These are phyloP conservation scores for Ophiosphaerella herpotricha DNA, from an alignment of 2,329 filamentous ascomycete species.

Conservation along the genomic window DNA sequence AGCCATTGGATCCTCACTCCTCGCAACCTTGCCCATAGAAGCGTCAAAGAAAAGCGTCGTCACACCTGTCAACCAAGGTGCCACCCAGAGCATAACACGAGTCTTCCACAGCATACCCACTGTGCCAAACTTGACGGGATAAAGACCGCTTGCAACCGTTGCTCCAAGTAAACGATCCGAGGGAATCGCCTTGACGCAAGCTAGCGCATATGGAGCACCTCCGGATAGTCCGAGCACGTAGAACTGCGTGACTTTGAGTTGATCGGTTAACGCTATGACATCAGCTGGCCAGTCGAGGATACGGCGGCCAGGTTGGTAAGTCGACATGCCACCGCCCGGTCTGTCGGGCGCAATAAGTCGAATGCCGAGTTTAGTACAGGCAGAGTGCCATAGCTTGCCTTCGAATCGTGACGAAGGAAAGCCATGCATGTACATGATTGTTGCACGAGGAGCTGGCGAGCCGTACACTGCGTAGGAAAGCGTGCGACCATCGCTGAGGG, in stretches of 20 bases:
- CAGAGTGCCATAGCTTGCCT: constrained; percentile 40
- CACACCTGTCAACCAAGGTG: constrained; percentile 30
- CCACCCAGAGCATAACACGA: constrained; percentile 29
- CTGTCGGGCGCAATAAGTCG: constrained; percentile 51
- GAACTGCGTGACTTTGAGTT: constrained; percentile 49
- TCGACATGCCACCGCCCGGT: constrained; percentile 51
- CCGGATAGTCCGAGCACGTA: constrained; percentile 53
- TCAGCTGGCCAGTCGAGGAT: constrained; percentile 52
- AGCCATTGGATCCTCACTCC: constrained; percentile 27
- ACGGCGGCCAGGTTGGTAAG: constrained; percentile 42
- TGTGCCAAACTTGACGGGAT: constrained; percentile 30
- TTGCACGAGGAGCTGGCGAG: constrained; percentile 44
- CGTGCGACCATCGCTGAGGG: constrained; percentile 44
- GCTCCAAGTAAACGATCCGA: constrained; percentile 28
- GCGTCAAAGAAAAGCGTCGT: constrained; percentile 24
- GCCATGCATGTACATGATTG: constrained; percentile 52
- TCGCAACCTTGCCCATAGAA: constrained; percentile 31
- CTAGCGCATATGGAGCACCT: constrained; percentile 55
- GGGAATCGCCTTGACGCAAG: constrained; percentile 50
- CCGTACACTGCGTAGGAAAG: constrained; percentile 55
- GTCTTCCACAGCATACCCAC: constrained; percentile 30
- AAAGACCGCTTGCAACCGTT: constrained; percentile 31
- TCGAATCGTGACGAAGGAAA: constrained; percentile 52
- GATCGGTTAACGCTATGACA: constrained; percentile 46
- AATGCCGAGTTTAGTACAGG: constrained; percentile 40